Evolutionary conservation across 208 protist genomes (phyloP), one percentile per base, ranked within the genome.

Genomic region (Borovskyia barvae): DNA sequence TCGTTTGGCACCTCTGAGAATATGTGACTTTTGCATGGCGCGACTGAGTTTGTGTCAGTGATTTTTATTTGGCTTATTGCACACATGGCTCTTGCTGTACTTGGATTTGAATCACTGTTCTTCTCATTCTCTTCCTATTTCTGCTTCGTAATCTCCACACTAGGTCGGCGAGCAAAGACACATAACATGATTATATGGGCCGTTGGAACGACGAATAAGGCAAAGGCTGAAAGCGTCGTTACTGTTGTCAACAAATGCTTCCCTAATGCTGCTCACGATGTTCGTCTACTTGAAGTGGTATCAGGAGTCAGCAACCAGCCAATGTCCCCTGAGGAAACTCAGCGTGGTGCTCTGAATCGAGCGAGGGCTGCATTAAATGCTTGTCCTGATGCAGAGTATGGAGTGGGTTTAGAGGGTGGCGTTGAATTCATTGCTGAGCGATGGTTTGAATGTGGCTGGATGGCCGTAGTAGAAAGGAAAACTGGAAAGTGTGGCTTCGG

Each of bases 401-500:
- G 87, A 30, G 74, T 93, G 29, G 87, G 87, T 0, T 46, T 93
- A 5, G 87, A 93, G 48, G 87, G 87, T 17, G 87, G 87, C 6
- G 14, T 90, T 32, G 82, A 93, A 66, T 50, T 61, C n/a, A 80
- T 90, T 40, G 75, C 46, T 20, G 70, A 68, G 0, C 68, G 66
- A 17, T 93, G 75, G 74, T 93, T 90, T 59, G 87, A 93, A 51
- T 93, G 80, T 57, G 87, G 87, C 1, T 93, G 87, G 87, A 88
- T 93, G 75, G 56, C 61, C 46, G 74, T 90, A 14, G 55, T 88
- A 1, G 80, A 93, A 45, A 73, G 72, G 5, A 61, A 45, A 19
- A 81, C 59, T 35, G 74, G 77, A n/a, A 60, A 59, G 15, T 67
- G 40, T 29, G 87, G 87, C 2, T 65, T 85, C 24, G 87, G 82